Evolutionary conservation across 495 filamentous ascomycete genomes (phyloP), one percentile per base, ranked within the genome.

Genomic region (Beverwykella pulmonaria): DNA sequence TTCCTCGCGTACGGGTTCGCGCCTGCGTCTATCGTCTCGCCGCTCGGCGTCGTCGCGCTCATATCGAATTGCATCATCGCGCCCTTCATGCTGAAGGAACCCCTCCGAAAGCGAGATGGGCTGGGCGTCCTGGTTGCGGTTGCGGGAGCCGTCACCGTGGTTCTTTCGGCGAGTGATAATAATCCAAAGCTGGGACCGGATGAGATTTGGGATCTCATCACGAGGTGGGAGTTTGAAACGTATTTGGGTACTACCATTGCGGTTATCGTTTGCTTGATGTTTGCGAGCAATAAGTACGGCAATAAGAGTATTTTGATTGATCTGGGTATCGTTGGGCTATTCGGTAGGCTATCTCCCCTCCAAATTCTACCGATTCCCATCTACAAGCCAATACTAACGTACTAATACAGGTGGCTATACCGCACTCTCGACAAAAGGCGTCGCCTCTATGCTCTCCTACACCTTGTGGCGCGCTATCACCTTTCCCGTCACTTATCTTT

Each of bases 1-100:
- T 98, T 98, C 75, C 82, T 98, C 59, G 94, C 94, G 3, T 98
- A 98, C 74, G 94, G 94, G 12, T 98, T 98, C 74, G 94, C 94
- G n/a, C 93, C 94, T 19, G 94, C 94, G 2, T 97, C 93, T 14
- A 97, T 98, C 65, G 94, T 98, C n/a, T 94, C 91, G 17, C 94
- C 94, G 1, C 80, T 98, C 15, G 94, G 94, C 10, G 94, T 98
- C 22, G 94, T 98, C 0, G 94, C 94, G 2, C 78, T 98, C 62
- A 87, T 98, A 25, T 96, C 92, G 50, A 98, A 98, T 76, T 98
- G 94, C 74, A 83, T 98, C 52, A 95, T 98, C 75, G 94, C 94
- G 8, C 94, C 94, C 27, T 86, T 92, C 70, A 82, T 98, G 79
- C 85, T 98, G 67, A 93, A 96, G 69, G 94, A 98, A 76, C 79